phyloP scores from a whole-genome alignment of 176 grass and related monocot species.

The Elymus sibiricus region DNA sequence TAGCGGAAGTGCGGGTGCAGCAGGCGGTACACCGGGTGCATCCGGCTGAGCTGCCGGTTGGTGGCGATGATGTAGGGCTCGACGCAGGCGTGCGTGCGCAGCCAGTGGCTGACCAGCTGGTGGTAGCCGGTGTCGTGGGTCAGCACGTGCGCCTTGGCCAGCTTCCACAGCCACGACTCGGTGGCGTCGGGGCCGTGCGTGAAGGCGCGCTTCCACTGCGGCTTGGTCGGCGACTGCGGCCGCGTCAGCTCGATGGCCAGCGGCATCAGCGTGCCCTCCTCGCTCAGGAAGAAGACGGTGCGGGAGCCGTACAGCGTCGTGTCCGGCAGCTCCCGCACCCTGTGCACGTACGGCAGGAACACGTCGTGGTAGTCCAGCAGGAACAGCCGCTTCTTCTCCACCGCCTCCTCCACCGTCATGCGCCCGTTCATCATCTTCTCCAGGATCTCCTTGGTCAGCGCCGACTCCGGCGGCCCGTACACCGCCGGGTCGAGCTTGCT shows the following conservation, averaged over 20 bases:
- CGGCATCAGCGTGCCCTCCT: conserved; percentile 46
- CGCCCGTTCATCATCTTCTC: conserved; percentile 51
- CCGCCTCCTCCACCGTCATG: conserved; percentile 55
- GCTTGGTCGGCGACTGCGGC: conserved; percentile 51
- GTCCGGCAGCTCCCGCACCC: conserved; percentile 38
- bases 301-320: conserved; percentile 67
- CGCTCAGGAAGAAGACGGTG: conserved; percentile 63
- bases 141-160: conserved; percentile 68
- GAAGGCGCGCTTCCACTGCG: conserved; percentile 61
- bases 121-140: conserved; percentile 81
- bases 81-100: conserved; percentile 67
- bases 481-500: conserved; percentile 80
- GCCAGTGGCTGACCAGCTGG: conserved; percentile 90
- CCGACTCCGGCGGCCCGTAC: conserved; percentile 68
- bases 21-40: conserved; percentile 75
- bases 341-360: conserved; percentile 67
- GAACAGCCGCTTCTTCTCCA: conserved; percentile 59
- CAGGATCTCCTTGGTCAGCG: conserved; percentile 54
- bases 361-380: conserved; percentile 88
- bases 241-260: conserved; percentile 75
- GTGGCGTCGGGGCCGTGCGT: conserved; percentile 52
- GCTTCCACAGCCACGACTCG: conserved; percentile 74
- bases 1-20: conserved; percentile 86
- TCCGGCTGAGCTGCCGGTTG: conserved; percentile 71
- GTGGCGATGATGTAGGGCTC: conserved; percentile 87